Evolutionary conservation across 257 asterid genomes (phyloP).

Genomic region (Solanum paucissectum): DNA sequence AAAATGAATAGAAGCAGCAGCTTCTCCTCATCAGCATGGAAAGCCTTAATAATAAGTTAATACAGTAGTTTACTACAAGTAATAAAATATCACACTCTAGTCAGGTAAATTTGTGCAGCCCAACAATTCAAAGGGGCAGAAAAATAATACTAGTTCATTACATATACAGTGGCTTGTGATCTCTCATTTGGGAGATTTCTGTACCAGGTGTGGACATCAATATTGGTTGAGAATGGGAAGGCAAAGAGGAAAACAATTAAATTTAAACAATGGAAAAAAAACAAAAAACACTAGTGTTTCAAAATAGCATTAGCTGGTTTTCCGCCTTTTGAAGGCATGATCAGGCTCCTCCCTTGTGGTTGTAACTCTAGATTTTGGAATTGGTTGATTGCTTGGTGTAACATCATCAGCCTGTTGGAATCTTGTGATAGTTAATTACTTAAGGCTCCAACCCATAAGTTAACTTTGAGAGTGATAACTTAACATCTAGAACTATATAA

Average conservation of each 20-base stretch:
- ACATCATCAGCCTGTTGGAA: constrained; percentile 30
- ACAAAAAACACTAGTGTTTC: not conserved
- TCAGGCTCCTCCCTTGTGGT: constrained; percentile 41
- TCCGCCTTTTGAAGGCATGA: constrained; percentile 53
- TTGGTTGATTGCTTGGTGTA: constrained; percentile 16
- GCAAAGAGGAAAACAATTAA: not conserved
- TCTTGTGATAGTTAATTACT: not conserved
- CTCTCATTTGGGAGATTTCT: constrained; percentile 21
- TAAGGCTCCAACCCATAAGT: not conserved
- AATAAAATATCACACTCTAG: not conserved
- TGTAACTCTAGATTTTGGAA: constrained; percentile 26
- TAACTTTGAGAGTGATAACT: not conserved
- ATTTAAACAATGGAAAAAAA: not conserved
- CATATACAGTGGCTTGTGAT: constrained; percentile 50
- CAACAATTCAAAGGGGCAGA: constrained; percentile 9
- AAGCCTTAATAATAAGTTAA: constrained; percentile 4
- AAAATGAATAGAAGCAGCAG: constrained; percentile 1
- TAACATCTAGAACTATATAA: not conserved
- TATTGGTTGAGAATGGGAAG: not conserved
- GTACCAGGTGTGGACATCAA: not conserved
- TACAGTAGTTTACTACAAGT: not conserved
- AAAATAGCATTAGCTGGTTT: constrained; percentile 54
- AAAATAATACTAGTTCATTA: constrained; percentile 9
- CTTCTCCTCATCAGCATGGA: constrained; percentile 9
- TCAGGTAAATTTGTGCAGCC: constrained; percentile 27